Evolutionary conservation across 2,329 filamentous ascomycete genomes (phyloP).

Genomic region (Hypocrella siamensis): DNA sequence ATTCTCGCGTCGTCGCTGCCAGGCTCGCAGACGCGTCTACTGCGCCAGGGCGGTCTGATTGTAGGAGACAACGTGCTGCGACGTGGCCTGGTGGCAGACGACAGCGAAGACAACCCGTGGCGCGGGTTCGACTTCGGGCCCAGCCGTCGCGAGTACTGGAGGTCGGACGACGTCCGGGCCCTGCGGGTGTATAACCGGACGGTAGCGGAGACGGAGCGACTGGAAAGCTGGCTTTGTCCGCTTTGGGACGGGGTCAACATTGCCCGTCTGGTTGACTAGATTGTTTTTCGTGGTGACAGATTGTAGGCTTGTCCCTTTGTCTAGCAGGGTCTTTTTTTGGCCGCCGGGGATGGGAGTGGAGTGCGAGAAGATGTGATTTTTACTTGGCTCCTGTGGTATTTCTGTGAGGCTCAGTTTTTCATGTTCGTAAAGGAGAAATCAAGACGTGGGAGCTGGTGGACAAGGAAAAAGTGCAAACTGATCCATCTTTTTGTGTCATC

Average conservation of each 20-base stretch:
- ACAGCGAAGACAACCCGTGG: constrained; percentile 4
- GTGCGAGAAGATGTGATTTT: no score
- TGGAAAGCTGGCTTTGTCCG: constrained; percentile 15
- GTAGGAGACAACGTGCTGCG: constrained; percentile 32
- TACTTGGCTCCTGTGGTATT: no score
- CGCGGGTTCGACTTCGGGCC: constrained; percentile 4
- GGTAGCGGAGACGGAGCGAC: constrained; percentile 8
- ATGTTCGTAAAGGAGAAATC: no score
- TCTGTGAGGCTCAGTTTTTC: no score
- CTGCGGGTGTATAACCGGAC: constrained; percentile 8
- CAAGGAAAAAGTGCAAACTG: no score
- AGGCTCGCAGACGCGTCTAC: constrained; percentile 13
- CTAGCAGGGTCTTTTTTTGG: not conserved
- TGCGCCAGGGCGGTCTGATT: constrained; percentile 25
- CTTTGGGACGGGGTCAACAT: constrained; percentile 17
- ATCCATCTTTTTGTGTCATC: no score
- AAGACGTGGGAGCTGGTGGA: no score
- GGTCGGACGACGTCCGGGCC: constrained; percentile 6
- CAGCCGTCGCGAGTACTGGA: constrained; percentile 6
- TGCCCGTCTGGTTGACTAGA: constrained; percentile 11
- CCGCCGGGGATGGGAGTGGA: no score
- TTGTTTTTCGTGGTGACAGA: not conserved
- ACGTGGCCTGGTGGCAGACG: constrained; percentile 22
- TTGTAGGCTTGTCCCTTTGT: not conserved
- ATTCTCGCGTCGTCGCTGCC: constrained; percentile 23